phyloP scores from a whole-genome alignment of 805 yeast species.

The Dipodascopsis tothii region DNA sequence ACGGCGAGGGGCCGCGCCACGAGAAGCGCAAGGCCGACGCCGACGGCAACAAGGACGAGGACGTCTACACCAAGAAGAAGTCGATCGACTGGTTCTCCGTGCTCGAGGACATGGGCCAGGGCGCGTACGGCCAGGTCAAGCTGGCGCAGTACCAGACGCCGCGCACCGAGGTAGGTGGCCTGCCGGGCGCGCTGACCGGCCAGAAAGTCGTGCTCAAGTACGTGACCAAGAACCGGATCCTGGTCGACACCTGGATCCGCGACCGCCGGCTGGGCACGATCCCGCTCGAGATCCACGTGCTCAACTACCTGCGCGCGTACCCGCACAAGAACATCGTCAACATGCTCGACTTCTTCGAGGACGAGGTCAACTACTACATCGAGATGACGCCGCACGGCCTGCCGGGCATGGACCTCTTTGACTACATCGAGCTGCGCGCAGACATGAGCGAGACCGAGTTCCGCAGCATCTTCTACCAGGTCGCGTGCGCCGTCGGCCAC shows the following conservation, averaged over 20 bases:
- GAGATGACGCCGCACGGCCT: slow-evolving; percentile 87
- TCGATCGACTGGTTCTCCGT: slow-evolving; percentile 63
- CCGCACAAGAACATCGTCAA: slow-evolving; percentile 86
- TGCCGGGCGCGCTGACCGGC: slow-evolving; percentile 3
- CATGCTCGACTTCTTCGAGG: slow-evolving; percentile 87
- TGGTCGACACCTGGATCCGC: slow-evolving; percentile 96
- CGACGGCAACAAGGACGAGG: background rate
- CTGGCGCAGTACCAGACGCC: slow-evolving; percentile 56
- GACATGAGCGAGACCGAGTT: slow-evolving; percentile 76
- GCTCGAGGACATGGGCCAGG: slow-evolving; percentile 80
- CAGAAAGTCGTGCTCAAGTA: slow-evolving; percentile 76
- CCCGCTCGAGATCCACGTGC: slow-evolving; percentile 91
- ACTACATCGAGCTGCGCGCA: slow-evolving; percentile 77
- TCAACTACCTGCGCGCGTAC: slow-evolving; percentile 56
- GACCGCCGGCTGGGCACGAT: slow-evolving; percentile 86
- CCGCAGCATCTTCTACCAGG: slow-evolving; percentile 67
- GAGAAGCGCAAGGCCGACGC: background rate
- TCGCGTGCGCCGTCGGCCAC: slow-evolving; percentile 70
- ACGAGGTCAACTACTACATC: slow-evolving; percentile 76
- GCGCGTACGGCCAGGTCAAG: slow-evolving; percentile 93
- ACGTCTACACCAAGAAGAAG: slow-evolving; percentile 37
- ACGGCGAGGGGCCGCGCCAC: no score
- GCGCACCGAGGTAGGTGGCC: slow-evolving; percentile 8
- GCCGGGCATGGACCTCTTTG: slow-evolving; percentile 90
- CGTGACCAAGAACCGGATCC: slow-evolving; percentile 82